These are phyloP conservation scores for Camelina neglecta DNA, from an alignment of 345 rosid genomes.

Conservation along the genomic window DNA sequence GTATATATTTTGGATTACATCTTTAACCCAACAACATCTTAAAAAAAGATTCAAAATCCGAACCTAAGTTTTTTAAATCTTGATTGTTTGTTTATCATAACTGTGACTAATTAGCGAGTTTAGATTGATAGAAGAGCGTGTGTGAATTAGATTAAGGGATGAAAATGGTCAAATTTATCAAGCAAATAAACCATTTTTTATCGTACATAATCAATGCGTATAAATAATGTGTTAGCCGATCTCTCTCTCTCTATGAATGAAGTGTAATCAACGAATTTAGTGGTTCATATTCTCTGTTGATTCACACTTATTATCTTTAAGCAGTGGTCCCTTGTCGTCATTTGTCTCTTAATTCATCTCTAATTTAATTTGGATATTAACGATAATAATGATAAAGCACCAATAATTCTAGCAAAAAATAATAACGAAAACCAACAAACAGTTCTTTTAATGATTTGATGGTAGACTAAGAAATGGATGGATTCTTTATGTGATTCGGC, in stretches of 20 bases:
- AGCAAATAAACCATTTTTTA: too few relatives aligned
- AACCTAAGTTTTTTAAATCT: neutral
- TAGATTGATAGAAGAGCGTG: neutral
- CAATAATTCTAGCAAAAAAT: conserved; percentile 26
- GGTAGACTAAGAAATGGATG: neutral
- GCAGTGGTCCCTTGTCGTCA: conserved; percentile 20
- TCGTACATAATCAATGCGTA: neutral
- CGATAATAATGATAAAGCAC: conserved; percentile 10
- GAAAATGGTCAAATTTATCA: too few relatives aligned
- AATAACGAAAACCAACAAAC: neutral
- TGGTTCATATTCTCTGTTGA: neutral
- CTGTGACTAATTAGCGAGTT: too few relatives aligned
- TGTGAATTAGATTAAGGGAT: neutral
- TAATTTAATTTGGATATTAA: neutral
- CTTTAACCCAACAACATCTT: neutral
- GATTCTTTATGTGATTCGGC: neutral
- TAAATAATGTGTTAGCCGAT: neutral
- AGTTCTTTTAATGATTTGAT: conserved; percentile 25
- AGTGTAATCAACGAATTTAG: neutral
- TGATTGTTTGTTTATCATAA: neutral
- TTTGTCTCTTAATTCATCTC: neutral
- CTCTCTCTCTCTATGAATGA: neutral
- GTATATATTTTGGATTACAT: neutral
- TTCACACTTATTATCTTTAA: conserved; percentile 6
- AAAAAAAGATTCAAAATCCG: neutral